Conservation (phyloP, 192 early-diverging fungal genomes). For the Rhizophagus clarus region DNA sequence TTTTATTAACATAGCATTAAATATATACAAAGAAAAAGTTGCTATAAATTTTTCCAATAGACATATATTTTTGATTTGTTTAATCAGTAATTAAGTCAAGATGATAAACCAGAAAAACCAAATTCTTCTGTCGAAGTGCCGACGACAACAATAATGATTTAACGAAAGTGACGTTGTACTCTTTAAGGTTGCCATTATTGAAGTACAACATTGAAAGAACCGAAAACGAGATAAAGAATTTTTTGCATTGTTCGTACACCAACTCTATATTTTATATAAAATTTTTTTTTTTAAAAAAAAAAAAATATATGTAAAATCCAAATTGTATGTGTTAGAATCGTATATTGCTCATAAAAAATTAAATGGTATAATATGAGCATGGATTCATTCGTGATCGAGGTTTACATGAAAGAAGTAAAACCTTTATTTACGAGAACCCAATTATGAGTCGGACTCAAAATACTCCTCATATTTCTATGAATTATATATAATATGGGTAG, state of each 20-base stretch:
- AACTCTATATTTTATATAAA: slow-evolving; percentile 42
- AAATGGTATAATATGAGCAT: slow-evolving; percentile 7
- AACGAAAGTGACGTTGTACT: background rate
- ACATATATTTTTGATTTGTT: too few species aligned
- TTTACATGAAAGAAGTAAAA: slow-evolving; percentile 10
- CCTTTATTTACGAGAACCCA: background rate
- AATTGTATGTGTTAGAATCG: background rate
- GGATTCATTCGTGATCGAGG: slow-evolving; percentile 20
- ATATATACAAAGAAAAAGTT: too few species aligned
- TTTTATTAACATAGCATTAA: too few species aligned
- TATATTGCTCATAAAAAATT: background rate
- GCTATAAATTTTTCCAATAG: too few species aligned
- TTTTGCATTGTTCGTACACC: slow-evolving; percentile 25
- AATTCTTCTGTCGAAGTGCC: too few species aligned
- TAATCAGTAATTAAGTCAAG: too few species aligned
- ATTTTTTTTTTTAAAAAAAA: slow-evolving; percentile 33
- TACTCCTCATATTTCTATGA: background rate
- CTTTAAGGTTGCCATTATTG: slow-evolving; percentile 26
- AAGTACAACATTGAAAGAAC: slow-evolving; percentile 21
- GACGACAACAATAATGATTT: slow-evolving; percentile 17
- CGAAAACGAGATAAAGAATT: slow-evolving; percentile 31
- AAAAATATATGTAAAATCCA: too few species aligned
- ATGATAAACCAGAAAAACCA: too few species aligned
- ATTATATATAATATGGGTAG: background rate
- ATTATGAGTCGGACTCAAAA: background rate